These are phyloP conservation scores for Claviceps arundinis DNA, from an alignment of 2,329 filamentous ascomycete species.

Conservation along the genomic window DNA sequence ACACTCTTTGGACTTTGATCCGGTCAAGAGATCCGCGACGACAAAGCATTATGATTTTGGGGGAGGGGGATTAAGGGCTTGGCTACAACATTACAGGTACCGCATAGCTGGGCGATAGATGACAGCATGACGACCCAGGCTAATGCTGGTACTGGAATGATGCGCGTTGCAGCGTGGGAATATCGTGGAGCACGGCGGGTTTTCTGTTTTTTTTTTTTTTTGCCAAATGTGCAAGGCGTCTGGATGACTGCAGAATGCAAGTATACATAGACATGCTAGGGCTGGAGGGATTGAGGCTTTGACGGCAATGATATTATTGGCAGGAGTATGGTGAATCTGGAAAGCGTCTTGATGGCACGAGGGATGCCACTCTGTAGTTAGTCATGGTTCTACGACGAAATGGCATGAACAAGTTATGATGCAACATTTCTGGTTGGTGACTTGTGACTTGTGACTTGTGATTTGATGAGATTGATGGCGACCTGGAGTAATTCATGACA, in stretches of 20 bases:
- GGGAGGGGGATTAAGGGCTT: not conserved
- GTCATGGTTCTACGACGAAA: slow-evolving; percentile 19
- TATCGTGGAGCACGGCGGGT: not conserved
- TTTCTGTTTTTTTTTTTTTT: slow-evolving; percentile 9
- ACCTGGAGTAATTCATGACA: too few relatives aligned
- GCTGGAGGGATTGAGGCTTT: slow-evolving; percentile 2
- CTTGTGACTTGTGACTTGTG: not conserved
- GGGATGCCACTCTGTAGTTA: slow-evolving; percentile 13
- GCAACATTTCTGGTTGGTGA: not conserved
- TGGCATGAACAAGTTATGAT: slow-evolving; percentile 16
- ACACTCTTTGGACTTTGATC: not conserved
- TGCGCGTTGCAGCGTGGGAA: not conserved
- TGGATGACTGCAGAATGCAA: slow-evolving; percentile 7
- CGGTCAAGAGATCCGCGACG: not conserved
- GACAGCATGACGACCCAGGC: not conserved
- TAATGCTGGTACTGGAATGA: not conserved
- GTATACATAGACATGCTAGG: slow-evolving; percentile 11
- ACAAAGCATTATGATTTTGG: not conserved
- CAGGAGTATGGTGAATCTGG: slow-evolving; percentile 12
- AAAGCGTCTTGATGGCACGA: slow-evolving; percentile 8
- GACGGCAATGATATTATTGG: slow-evolving; percentile 7
- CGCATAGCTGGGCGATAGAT: not conserved
- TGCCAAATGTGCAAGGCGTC: slow-evolving; percentile 6
- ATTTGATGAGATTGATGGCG: too few relatives aligned
- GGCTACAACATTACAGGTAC: not conserved